phyloP scores from a whole-genome alignment of 2,329 filamentous ascomycete species.

The Aspergillus nomiae region DNA sequence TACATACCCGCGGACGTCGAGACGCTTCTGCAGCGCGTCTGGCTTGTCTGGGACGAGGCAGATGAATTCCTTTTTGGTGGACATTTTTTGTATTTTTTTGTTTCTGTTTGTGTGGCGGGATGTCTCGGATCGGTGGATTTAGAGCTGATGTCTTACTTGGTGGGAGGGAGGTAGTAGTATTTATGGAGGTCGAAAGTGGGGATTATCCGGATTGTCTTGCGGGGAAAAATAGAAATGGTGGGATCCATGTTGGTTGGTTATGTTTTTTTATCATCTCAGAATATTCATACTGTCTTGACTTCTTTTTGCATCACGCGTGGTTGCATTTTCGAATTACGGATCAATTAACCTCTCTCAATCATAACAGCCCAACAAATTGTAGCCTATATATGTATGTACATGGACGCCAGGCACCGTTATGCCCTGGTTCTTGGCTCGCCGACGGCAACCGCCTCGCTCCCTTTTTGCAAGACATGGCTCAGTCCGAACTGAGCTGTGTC shows the following conservation, averaged over 20 bases:
- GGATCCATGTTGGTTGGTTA: background rate
- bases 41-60: conserved; percentile 70
- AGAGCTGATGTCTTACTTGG: background rate
- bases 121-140: background rate
- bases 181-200: background rate
- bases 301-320: background rate
- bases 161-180: background rate
- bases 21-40: conserved; percentile 60
- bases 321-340: background rate
- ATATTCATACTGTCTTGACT: background rate
- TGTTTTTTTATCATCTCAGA: background rate
- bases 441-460: background rate
- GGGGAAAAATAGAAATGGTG: background rate
- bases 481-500: background rate
- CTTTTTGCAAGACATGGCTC: background rate
- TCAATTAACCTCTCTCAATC: background rate
- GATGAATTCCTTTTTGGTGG: conserved; percentile 64
- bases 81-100: background rate
- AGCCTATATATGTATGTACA: conserved; percentile 5
- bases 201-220: background rate
- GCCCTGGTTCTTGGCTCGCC: background rate
- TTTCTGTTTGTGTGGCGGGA: background rate
- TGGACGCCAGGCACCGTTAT: conserved; percentile 7
- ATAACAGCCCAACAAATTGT: conserved; percentile 9
- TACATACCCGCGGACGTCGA: conserved; percentile 49